A percentile compares a stretch with the other conserved stretches of the same genome.
Evolutionary conservation across 1,284 basidiomycete species (phyloP).

Genomic region (Quambalaria eucalypti): DNA sequence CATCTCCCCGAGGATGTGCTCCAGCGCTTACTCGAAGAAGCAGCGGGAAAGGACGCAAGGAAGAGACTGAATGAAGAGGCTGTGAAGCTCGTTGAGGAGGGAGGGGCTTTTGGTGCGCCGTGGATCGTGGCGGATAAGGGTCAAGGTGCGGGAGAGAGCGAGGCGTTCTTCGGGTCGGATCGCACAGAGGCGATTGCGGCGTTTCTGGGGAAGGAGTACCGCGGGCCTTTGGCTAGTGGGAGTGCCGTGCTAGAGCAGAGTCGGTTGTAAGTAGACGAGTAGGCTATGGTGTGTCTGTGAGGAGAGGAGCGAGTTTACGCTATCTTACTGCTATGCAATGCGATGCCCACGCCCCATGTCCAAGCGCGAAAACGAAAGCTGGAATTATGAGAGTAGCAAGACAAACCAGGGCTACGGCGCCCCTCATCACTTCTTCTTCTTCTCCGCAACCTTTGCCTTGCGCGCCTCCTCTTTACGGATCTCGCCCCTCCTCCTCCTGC

Average conservation of each 20-base stretch:
- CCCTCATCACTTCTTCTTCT: no score
- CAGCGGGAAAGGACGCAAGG: constrained; percentile 6
- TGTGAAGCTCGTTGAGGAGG: constrained; percentile 14
- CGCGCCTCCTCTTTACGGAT: constrained; percentile 6
- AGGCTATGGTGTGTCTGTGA: neutral
- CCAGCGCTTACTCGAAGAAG: constrained; percentile 2
- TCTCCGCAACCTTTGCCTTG: constrained; percentile 2
- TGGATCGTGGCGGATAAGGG: constrained; percentile 8
- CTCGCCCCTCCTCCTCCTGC: constrained; percentile 20
- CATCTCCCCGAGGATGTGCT: no score
- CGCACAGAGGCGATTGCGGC: constrained; percentile 27
- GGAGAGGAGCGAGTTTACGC: neutral
- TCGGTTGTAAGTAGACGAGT: neutral
- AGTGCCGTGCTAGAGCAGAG: no score
- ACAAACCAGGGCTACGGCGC: neutral
- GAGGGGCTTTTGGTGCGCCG: constrained; percentile 28
- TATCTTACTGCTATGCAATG: neutral
- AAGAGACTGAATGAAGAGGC: constrained; percentile 12
- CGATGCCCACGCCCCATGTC: no score
- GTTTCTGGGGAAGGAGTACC: constrained; percentile 20
- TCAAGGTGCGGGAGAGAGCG: constrained; percentile 12
- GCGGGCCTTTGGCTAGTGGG: constrained; percentile 16
- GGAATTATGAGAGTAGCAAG: neutral
- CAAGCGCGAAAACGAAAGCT: neutral
- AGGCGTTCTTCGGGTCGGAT: constrained; percentile 25